These are phyloP conservation scores for Lepidium sativum DNA, from an alignment of 345 rosid genomes.

Conservation along the genomic window DNA sequence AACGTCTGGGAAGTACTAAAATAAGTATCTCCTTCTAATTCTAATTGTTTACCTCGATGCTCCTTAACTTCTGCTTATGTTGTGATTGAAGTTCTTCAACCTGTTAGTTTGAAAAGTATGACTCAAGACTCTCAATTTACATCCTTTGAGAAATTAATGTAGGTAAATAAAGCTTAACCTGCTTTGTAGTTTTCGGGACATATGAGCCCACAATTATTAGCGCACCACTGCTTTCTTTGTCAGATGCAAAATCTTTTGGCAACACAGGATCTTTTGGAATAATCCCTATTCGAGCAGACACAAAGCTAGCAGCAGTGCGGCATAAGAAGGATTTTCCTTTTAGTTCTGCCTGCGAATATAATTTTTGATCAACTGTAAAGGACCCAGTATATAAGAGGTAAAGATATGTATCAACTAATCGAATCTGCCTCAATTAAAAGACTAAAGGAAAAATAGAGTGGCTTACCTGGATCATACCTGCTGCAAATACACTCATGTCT, in stretches of 20 bases:
- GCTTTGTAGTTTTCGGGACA: conserved; percentile 95
- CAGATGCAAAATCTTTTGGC: conserved; percentile 67
- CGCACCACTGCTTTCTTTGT: conserved; percentile 58
- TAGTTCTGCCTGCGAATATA: conserved; percentile 67
- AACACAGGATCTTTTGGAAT: conserved; percentile 66
- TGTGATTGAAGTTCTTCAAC: conserved; percentile 77
- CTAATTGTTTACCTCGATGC: conserved; percentile 56
- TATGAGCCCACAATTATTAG: conserved; percentile 91
- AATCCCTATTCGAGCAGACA: conserved; percentile 84
- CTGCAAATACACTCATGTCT: conserved; percentile 93
- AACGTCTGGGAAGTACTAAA: not conserved
- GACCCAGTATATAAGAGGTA: not conserved
- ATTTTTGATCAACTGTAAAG: conserved; percentile 5
- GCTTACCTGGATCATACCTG: conserved; percentile 88
- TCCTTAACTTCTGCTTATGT: conserved; percentile 49
- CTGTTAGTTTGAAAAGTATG: conserved; percentile 31
- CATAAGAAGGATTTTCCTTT: conserved; percentile 84
- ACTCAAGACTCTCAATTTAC: not conserved
- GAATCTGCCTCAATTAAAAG: not conserved
- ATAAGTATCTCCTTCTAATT: not conserved
- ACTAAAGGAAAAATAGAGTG: not conserved
- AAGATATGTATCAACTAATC: not conserved
- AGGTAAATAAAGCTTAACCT: conserved; percentile 37
- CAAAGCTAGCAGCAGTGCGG: conserved; percentile 96
- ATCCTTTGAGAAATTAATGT: conserved; percentile 7